phyloP scores from a whole-genome alignment of 1,139 yeast species.

The Yarrowia galli region DNA sequence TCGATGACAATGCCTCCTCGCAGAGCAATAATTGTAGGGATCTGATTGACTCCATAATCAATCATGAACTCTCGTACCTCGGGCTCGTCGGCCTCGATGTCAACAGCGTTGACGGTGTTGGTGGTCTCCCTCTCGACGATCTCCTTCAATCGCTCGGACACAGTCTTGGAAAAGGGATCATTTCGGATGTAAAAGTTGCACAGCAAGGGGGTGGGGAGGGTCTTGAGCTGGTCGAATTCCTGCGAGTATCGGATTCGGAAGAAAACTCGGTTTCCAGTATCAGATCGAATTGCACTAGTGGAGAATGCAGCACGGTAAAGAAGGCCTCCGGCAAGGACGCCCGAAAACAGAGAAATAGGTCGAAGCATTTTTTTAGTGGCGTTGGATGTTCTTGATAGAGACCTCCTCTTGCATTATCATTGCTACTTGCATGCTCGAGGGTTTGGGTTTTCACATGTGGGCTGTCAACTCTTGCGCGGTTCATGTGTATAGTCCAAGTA shows the following conservation, averaged over 20 bases:
- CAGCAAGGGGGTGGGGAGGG: constrained; percentile 64
- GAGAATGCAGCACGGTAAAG: constrained; percentile 27
- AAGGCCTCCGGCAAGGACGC: constrained; percentile 34
- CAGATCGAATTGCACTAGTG: constrained; percentile 23
- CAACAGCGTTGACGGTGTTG: constrained; percentile 66
- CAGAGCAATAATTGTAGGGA: constrained; percentile 74
- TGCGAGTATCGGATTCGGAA: constrained; percentile 54
- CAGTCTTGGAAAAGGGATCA: constrained; percentile 65
- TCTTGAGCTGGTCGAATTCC: constrained; percentile 64
- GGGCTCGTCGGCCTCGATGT: constrained; percentile 70
- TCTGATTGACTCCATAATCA: constrained; percentile 63
- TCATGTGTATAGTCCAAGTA: too few relatives aligned
- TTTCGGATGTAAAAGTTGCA: constrained; percentile 77
- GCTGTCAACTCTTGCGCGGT: too few relatives aligned
- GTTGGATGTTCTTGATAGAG: constrained; percentile 7
- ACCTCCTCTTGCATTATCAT: constrained; percentile 27
- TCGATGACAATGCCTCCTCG: constrained; percentile 70
- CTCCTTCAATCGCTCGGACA: constrained; percentile 67
- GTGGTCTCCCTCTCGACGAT: constrained; percentile 63
- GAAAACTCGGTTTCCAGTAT: constrained; percentile 28
- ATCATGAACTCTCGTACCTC: constrained; percentile 66
- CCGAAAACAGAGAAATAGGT: constrained; percentile 37
- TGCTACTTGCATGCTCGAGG: constrained; percentile 37
- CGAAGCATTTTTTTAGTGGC: constrained; percentile 33
- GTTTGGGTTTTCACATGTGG: constrained; percentile 8